A percentile compares a stretch with the other conserved stretches of the same genome.
phyloP scores from a whole-genome alignment of 768 basidiomycete species.

The Hebeloma cylindrosporum region DNA sequence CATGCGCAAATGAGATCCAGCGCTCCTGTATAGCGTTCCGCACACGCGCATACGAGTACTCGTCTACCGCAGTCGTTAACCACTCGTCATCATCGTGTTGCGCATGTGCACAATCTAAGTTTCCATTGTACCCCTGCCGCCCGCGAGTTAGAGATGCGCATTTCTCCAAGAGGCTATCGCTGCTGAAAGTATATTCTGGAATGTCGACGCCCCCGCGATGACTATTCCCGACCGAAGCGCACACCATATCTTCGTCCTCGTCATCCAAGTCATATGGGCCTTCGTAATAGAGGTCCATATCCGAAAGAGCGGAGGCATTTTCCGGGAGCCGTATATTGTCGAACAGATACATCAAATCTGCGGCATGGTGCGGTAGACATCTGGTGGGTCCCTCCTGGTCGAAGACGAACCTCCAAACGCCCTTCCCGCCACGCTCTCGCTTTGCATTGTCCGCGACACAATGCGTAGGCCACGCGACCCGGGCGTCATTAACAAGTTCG shows the following conservation, averaged over 20 bases:
- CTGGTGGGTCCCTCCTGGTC: constrained; percentile 75
- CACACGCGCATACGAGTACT: constrained; percentile 64
- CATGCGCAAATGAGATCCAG: constrained; percentile 76
- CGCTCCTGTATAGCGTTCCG: constrained; percentile 70
- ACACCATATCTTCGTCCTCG: constrained; percentile 24
- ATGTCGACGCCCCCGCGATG: background rate
- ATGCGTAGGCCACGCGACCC: constrained; percentile 77
- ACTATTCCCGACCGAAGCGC: background rate
- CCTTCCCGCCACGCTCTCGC: constrained; percentile 49
- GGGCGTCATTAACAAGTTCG: constrained; percentile 75
- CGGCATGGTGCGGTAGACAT: constrained; percentile 65
- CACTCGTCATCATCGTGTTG: constrained; percentile 38
- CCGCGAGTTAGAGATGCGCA: constrained; percentile 11
- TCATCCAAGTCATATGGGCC: constrained; percentile 26
- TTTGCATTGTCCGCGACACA: constrained; percentile 54
- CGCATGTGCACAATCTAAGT: constrained; percentile 3
- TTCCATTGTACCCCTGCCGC: constrained; percentile 5
- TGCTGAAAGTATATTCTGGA: constrained; percentile 10
- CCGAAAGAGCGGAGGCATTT: constrained; percentile 3
- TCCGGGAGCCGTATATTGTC: constrained; percentile 66
- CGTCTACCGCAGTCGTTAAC: constrained; percentile 59
- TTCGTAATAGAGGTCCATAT: constrained; percentile 10
- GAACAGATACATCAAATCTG: constrained; percentile 77
- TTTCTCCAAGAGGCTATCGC: constrained; percentile 13
- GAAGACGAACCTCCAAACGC: constrained; percentile 81